phyloP scores from a whole-genome alignment of 2,329 filamentous ascomycete species.

The Coniochaeta prunicola region DNA sequence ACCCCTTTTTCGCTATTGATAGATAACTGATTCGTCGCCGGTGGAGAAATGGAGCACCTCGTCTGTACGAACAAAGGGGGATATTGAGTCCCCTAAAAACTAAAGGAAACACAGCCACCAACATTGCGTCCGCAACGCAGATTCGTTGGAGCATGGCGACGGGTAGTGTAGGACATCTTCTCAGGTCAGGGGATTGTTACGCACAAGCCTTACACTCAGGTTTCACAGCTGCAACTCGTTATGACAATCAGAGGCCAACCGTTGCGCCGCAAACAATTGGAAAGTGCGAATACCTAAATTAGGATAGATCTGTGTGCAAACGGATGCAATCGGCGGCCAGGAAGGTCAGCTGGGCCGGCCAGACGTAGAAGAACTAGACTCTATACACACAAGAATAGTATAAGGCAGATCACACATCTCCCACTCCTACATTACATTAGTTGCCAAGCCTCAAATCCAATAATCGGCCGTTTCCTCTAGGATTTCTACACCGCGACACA shows the following conservation, averaged over 20 bases:
- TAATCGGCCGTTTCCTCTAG: background rate
- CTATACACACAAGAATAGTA: no score
- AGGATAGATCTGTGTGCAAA: background rate
- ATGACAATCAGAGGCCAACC: no score
- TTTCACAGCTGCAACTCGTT: no score
- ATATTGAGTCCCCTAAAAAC: background rate
- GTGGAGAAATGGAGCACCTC: background rate
- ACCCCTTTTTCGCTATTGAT: background rate
- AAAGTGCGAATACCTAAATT: no score
- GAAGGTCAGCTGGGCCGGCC: no score
- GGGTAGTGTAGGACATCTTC: background rate
- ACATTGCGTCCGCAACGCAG: background rate
- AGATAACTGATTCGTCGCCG: background rate
- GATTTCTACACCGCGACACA: background rate
- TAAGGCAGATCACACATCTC: no score
- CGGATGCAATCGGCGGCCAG: background rate
- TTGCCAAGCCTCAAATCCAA: background rate
- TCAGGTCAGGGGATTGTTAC: no score
- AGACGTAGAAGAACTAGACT: no score
- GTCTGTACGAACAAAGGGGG: background rate
- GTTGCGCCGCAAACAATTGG: no score
- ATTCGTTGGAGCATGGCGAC: background rate
- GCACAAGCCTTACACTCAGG: no score
- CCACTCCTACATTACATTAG: no score
- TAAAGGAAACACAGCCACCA: background rate